Conservation (phyloP, 2,329 filamentous ascomycete species). For the Bipolaris sorokiniana region DNA sequence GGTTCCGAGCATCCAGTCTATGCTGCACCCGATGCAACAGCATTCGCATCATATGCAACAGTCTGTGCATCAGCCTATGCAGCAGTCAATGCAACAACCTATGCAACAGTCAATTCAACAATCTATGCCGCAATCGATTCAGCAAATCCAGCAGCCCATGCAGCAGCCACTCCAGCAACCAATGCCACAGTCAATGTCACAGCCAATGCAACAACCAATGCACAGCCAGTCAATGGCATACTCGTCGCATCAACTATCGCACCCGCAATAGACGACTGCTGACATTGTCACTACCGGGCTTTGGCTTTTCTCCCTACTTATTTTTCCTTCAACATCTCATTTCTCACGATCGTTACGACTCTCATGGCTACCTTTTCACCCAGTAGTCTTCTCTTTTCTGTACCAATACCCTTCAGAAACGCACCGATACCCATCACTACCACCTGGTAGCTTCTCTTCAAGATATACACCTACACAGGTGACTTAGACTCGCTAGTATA, state of each 20-base stretch:
- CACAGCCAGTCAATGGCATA: constrained; percentile 27
- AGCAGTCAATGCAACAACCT: constrained; percentile 46
- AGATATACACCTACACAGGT: constrained; percentile 1
- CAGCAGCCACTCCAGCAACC: constrained; percentile 13
- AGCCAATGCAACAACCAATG: constrained; percentile 12
- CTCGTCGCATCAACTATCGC: constrained; percentile 23
- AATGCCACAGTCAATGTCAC: constrained; percentile 12
- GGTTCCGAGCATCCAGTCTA: constrained; percentile 50
- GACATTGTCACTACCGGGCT: constrained; percentile 12
- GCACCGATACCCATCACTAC: constrained; percentile 8
- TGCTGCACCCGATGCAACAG: constrained; percentile 37
- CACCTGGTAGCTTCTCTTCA: constrained; percentile 7
- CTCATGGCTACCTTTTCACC: background rate
- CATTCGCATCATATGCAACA: constrained; percentile 15
- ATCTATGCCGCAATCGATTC: constrained; percentile 8
- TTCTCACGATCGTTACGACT: constrained; percentile 28
- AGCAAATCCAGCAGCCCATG: constrained; percentile 8
- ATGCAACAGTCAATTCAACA: constrained; percentile 18
- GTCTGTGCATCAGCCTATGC: constrained; percentile 9
- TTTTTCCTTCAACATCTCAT: constrained; percentile 19
- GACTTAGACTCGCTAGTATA: constrained; percentile 1
- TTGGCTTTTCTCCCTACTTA: constrained; percentile 21
- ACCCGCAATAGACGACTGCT: constrained; percentile 19
- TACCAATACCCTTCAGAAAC: constrained; percentile 16
- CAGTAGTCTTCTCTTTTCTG: constrained; percentile 11